These are phyloP conservation scores for Tetrahymena thermophila DNA, from an alignment of 73 alveolate genomes.

Conservation along the genomic window DNA sequence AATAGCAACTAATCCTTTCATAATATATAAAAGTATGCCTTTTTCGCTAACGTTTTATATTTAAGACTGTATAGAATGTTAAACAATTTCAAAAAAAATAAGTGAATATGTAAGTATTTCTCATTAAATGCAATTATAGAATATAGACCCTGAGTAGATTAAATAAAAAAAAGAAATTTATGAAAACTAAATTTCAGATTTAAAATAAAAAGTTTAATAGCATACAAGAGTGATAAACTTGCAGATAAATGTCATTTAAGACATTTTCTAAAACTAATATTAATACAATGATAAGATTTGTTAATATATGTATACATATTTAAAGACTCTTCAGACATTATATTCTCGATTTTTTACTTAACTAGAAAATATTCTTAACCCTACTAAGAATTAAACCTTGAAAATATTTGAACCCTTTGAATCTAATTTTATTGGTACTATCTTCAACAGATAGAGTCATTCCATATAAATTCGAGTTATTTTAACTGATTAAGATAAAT, in stretches of 20 bases:
- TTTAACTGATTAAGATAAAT: not conserved
- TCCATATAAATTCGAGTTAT: not conserved
- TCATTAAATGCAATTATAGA: too few relatives aligned
- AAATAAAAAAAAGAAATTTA: not conserved
- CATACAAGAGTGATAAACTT: not conserved
- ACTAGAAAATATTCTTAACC: not conserved
- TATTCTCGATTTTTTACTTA: not conserved
- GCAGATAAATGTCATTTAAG: not conserved
- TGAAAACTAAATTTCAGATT: not conserved
- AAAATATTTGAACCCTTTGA: not conserved
- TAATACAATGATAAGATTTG: not conserved
- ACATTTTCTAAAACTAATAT: not conserved
- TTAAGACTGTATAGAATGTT: not conserved
- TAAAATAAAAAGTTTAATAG: not conserved
- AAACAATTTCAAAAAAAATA: too few relatives aligned
- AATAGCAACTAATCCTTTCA: not conserved
- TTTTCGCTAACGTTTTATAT: not conserved
- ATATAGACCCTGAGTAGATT: not conserved
- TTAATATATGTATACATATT: not conserved
- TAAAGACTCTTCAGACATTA: not conserved
- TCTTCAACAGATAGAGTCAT: not conserved
- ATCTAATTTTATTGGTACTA: not conserved
- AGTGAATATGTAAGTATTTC: too few relatives aligned
- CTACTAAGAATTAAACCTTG: not conserved
- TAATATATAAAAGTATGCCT: not conserved